Conservation (phyloP, 441 rosid genomes). For the Populus hybrid region DNA sequence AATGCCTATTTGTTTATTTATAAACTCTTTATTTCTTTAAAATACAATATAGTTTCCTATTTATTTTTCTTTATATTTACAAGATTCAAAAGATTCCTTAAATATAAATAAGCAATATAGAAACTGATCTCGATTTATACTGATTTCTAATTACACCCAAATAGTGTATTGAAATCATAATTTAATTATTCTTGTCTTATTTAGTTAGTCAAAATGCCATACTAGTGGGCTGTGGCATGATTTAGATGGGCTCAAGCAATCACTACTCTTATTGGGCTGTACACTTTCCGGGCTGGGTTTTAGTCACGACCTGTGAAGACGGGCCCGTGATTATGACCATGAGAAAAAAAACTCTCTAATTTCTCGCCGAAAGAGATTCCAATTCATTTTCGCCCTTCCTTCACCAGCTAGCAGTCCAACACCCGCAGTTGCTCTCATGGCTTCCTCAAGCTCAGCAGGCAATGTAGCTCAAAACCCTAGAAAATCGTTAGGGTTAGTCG, state of each 20-base stretch:
- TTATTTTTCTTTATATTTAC: background rate
- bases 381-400: background rate
- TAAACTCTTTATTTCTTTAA: background rate
- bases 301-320: background rate
- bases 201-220: background rate
- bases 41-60: background rate
- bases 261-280: background rate
- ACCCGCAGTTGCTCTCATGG: conserved; percentile 6
- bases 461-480: conserved; percentile 32
- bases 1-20: background rate
- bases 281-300: background rate
- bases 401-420: background rate
- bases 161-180: background rate
- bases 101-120: no score
- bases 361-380: background rate
- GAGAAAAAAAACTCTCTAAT: background rate
- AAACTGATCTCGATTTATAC: background rate
- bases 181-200: no score
- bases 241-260: background rate
- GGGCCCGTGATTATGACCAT: background rate
- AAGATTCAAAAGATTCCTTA: background rate
- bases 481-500: conserved; percentile 41
- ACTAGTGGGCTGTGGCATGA: background rate
- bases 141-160: background rate
- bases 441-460: conserved; percentile 40